phyloP scores from a whole-genome alignment of 2,329 filamentous ascomycete species.

The Lachnellula hyalina region DNA sequence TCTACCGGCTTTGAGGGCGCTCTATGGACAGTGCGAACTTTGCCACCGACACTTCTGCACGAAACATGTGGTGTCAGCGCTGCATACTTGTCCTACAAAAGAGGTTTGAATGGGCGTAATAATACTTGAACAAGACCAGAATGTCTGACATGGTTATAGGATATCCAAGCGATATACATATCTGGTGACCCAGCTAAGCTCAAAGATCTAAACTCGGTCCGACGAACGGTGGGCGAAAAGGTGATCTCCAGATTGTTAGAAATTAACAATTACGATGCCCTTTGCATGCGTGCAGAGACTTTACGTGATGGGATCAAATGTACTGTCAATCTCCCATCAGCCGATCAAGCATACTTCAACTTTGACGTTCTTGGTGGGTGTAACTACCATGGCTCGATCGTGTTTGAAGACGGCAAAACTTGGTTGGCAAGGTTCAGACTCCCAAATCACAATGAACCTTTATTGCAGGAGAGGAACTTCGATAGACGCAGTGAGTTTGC shows the following conservation, averaged over 20 bases:
- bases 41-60: slow-evolving; percentile 6
- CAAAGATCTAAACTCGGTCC: slow-evolving; percentile 2
- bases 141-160: slow-evolving; percentile 4
- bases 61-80: slow-evolving; percentile 2
- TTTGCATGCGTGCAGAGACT: slow-evolving; percentile 2
- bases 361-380: slow-evolving; percentile 3
- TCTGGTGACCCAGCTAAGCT: slow-evolving; percentile 4
- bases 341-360: slow-evolving; percentile 5
- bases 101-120: slow-evolving; percentile 6
- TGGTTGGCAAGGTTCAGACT: slow-evolving; percentile 5
- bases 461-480: slow-evolving; percentile 3
- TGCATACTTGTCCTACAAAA: slow-evolving; percentile 6
- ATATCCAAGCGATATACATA: slow-evolving; percentile 1
- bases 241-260: slow-evolving; percentile 5
- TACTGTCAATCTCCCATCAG: slow-evolving; percentile 5
- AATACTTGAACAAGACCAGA: slow-evolving; percentile 1
- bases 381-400: slow-evolving; percentile 6
- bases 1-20: slow-evolving; percentile 3
- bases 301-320: slow-evolving; percentile 6
- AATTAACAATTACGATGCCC: slow-evolving; percentile 4
- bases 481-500: slow-evolving; percentile 7
- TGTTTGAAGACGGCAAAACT: slow-evolving; percentile 6
- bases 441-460: slow-evolving; percentile 4
- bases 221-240: slow-evolving; percentile 3
- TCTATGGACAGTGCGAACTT: slow-evolving; percentile 5